Conservation (phyloP, 345 rosid species). For the Lumnitzera racemosa region DNA sequence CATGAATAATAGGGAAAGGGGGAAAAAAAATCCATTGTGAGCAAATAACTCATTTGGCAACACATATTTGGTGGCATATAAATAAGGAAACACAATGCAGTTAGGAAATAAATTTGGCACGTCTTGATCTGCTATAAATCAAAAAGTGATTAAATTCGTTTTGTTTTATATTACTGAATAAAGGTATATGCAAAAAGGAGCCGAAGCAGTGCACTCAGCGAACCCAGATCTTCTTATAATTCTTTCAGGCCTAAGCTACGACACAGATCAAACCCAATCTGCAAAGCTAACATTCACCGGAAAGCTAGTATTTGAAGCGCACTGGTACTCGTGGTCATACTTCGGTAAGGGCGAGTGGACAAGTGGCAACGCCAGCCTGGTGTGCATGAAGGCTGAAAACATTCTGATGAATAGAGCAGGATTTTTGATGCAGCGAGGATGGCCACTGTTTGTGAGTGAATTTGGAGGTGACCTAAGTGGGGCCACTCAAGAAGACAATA, state of each 20-base stretch:
- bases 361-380: constrained; percentile 52
- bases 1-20: too few species aligned
- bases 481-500: constrained; percentile 34
- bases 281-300: constrained; percentile 37
- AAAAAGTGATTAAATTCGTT: not conserved
- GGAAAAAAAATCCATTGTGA: too few species aligned
- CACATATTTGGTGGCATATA: too few species aligned
- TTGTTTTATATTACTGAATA: not conserved
- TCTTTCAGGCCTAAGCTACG: constrained; percentile 67
- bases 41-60: too few species aligned
- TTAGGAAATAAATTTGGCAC: too few species aligned
- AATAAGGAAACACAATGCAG: too few species aligned
- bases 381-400: constrained; percentile 42
- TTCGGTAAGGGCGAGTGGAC: constrained; percentile 52
- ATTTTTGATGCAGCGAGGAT: constrained; percentile 40
- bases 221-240: constrained; percentile 72
- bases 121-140: too few species aligned
- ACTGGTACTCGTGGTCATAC: constrained; percentile 51
- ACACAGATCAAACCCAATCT: constrained; percentile 34
- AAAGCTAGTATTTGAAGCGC: constrained; percentile 73
- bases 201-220: constrained; percentile 70
- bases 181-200: constrained; percentile 79
- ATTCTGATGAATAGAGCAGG: constrained; percentile 42
- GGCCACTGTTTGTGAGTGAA: constrained; percentile 64
- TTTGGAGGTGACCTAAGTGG: constrained; percentile 73